phyloP scores from a whole-genome alignment of 306 rosid genomes.

The Clitoria ternatea region DNA sequence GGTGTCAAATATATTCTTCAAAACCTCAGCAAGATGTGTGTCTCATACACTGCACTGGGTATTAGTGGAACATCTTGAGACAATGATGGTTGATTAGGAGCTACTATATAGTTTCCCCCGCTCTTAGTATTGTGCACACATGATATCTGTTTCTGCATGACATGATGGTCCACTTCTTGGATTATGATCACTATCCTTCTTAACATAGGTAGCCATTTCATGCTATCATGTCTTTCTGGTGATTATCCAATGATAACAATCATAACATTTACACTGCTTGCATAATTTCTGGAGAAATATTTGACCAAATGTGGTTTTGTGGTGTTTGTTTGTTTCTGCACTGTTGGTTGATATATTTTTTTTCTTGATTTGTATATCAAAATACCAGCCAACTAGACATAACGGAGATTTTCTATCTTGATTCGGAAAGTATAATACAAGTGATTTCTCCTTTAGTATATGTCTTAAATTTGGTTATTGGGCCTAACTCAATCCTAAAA shows the following conservation, averaged over 20 bases:
- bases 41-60: background rate
- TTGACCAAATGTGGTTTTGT: background rate
- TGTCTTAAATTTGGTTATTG: too few relatives aligned
- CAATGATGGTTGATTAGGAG: background rate
- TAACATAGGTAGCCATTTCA: background rate
- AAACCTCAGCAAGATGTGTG: background rate
- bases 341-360: background rate
- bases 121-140: background rate
- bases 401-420: background rate
- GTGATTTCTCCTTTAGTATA: background rate
- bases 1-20: constrained; percentile 1
- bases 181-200: background rate
- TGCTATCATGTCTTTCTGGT: background rate
- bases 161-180: background rate
- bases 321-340: background rate
- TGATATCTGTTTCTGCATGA: background rate
- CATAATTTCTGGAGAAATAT: background rate
- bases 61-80: background rate
- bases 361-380: background rate
- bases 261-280: background rate
- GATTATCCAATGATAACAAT: background rate
- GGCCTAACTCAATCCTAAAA: too few relatives aligned
- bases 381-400: background rate
- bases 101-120: background rate
- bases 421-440: background rate